Conservation (phyloP, 2,329 filamentous ascomycete genomes). For the Harringtonia aguacate region DNA sequence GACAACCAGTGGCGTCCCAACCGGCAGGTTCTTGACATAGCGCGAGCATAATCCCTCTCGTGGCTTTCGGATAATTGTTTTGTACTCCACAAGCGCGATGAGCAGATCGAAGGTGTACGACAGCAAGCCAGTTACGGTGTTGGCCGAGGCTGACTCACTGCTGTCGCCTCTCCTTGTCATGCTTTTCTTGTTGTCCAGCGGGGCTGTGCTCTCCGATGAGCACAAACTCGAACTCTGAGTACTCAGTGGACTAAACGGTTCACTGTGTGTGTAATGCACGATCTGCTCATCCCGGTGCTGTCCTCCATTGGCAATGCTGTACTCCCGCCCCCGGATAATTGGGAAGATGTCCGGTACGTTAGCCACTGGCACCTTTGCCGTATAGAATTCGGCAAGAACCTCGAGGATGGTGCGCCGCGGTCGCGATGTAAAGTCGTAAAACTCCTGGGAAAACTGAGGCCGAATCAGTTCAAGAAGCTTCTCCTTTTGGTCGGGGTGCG, state of each 20-base stretch:
- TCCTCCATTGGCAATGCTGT: conserved; percentile 76
- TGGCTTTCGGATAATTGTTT: conserved; percentile 73
- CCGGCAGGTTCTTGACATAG: conserved; percentile 59
- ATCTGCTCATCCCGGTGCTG: conserved; percentile 6
- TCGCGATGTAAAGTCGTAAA: conserved; percentile 91
- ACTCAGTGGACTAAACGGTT: too few species aligned
- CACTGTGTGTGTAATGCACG: too few species aligned
- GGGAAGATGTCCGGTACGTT: conserved; percentile 67
- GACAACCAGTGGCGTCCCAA: conserved; percentile 49
- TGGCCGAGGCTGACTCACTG: too few species aligned
- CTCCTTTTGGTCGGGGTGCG: conserved; percentile 62
- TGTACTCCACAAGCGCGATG: conserved; percentile 83
- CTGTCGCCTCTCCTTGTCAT: too few species aligned
- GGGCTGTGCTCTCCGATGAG: too few species aligned
- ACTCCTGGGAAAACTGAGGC: conserved; percentile 73
- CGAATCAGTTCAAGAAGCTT: conserved; percentile 75
- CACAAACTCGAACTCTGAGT: too few species aligned
- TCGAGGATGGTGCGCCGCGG: conserved; percentile 86
- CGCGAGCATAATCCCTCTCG: conserved; percentile 83
- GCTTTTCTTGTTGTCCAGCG: too few species aligned
- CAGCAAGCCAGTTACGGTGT: too few species aligned
- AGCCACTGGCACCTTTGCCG: conserved; percentile 69
- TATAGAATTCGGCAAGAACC: conserved; percentile 81
- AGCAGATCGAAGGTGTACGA: conserved; percentile 51
- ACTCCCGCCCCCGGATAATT: conserved; percentile 75